Evolutionary conservation across 768 basidiomycete genomes (phyloP), one percentile per base, ranked within the genome.

Genomic region (Clavulina sp.): DNA sequence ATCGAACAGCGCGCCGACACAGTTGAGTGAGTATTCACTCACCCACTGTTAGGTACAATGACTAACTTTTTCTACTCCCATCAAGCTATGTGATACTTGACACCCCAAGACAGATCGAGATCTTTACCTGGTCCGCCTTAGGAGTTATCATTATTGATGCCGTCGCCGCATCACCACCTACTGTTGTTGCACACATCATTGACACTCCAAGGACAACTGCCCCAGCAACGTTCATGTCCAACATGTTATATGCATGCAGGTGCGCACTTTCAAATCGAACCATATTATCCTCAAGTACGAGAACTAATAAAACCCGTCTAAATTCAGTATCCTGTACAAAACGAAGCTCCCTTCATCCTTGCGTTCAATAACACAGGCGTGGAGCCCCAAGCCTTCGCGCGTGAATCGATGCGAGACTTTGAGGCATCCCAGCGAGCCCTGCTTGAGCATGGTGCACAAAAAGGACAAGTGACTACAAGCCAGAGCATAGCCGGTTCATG

Each of bases 181-280:
- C 95, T 1, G 87, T 93, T 31, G 80, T 99, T 32, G 95, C 95
- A 16, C 97, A 97, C 62, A 76, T 99, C 55, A 88, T 99, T 58
- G 95, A 99, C 65, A 99, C 95, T 3, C 95, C 95, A 21, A 73
- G 95, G 56, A 89, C 88, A 19, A 82, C 83, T 0, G 80, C 87
- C 0, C 95, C 95, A 0, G 89, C 93, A 16, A 99, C 95, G 2
- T 99, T 99, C 66, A 99, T 97, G 95, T 86, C 82, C 19, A 99
- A 99, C 66, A 99, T 99, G 95, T 73, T 99, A 40, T 99, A 97
- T 61, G 95, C 95, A 1, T 99, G 95, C 73, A 89, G 86, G 84
- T 84, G 52, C 55, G 74, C 64, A n/a, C 13, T 51, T 18, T 54
- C 38, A 29, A 40, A 38, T 3, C 33, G 43, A 40, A 44, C n/a